Base-by-base conservation (phyloP, 768 basidiomycete species). In the Suillus decipiens region DNA sequence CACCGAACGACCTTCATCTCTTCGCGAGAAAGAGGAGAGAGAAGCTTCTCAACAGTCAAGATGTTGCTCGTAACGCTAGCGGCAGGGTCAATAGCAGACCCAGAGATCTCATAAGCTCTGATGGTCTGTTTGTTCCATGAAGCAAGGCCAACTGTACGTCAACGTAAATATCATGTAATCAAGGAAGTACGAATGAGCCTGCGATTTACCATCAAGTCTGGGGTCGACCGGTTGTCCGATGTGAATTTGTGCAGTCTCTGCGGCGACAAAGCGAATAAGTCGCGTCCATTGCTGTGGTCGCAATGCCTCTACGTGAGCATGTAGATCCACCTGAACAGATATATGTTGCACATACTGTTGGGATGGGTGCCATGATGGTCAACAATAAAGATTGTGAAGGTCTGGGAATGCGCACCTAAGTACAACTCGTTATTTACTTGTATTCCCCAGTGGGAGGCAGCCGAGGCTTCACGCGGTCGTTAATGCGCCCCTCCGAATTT, bases 261-360 rank as follows among this genome's bases (percentile, higher is more conserved):
- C 81, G 24, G 92, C 92, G 36, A 90, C 82, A 71, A 93, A 93
- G 63, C 92, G 89, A 68, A 93, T 91, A 59, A 93, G 83, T 58
- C 92, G 87, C 39, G 86, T 86, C 92, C 92, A 93, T 81, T 83
- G 80, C 87, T 90, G 65, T 15, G 54, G 55, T 54, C 15, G 42
- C 51, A 19, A 56, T 43, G 34, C 63, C 31, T 8, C 31, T 55
- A 17, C 31, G 51, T 56, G 42, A 66, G 56, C 70, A 71, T 67
- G 19, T 22, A 61, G 19, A n/a, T 57, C 24, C 24, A 57, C 5
- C 24, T 57, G 39, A 41, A 41, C 11, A 57, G 28, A 57, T 57
- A 31, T 14, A 28, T 41, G 56, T 31, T 41, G 33, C 45, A 71
- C 82, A 59, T 69, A 87, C 88, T 53, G 86, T 87, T 68, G 68